Conservation (phyloP, 176 grass and related monocot species). For the Echinochloa phyllopogon region DNA sequence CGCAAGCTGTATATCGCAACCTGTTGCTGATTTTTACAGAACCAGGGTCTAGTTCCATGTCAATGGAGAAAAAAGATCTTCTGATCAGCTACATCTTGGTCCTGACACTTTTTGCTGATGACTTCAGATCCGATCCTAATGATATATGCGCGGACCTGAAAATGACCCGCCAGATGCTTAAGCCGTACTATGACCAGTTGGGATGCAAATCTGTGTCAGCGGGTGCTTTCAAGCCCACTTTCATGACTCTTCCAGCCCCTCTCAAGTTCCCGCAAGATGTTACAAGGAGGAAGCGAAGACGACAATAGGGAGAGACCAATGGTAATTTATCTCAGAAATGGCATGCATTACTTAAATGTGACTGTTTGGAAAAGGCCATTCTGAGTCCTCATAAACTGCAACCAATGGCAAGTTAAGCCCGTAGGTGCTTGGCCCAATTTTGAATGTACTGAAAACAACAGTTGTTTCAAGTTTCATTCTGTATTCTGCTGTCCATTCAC, state of each 20-base stretch:
- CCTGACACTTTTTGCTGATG: slow-evolving; percentile 80
- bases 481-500: background rate
- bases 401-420: background rate
- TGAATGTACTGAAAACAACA: slow-evolving; percentile 12
- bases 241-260: slow-evolving; percentile 68
- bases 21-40: slow-evolving; percentile 64
- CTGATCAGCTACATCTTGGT: slow-evolving; percentile 88
- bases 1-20: slow-evolving; percentile 57
- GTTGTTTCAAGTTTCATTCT: background rate
- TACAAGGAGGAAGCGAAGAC: slow-evolving; percentile 34
- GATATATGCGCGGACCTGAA: slow-evolving; percentile 87
- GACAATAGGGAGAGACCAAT: background rate
- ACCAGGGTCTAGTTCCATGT: slow-evolving; percentile 50
- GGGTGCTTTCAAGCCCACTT: slow-evolving; percentile 9
- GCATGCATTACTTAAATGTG: background rate
- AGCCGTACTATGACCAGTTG: slow-evolving; percentile 78
- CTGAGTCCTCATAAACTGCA: background rate
- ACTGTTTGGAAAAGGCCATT: background rate
- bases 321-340: background rate
- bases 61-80: slow-evolving; percentile 77
- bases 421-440: background rate
- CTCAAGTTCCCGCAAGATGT: slow-evolving; percentile 57
- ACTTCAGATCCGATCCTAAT: slow-evolving; percentile 57
- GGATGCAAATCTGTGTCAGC: slow-evolving; percentile 56
- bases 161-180: slow-evolving; percentile 63